Conservation (phyloP, 495 filamentous ascomycete genomes). For the Poronia punctata region DNA sequence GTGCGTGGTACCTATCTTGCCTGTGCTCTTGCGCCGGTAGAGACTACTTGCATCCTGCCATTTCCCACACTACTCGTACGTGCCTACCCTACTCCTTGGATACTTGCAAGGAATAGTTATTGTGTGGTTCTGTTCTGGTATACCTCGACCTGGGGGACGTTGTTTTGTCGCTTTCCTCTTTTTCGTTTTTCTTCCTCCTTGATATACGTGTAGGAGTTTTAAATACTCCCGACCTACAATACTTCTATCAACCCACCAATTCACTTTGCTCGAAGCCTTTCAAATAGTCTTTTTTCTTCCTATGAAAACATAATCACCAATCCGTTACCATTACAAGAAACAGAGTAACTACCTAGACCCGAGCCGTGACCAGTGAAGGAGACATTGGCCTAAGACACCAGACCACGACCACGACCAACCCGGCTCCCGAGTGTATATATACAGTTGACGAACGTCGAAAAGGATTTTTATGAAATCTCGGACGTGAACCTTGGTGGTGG, state of each 20-base stretch:
- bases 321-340: not conserved
- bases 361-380: no score
- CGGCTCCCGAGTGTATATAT: no score
- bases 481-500: not conserved
- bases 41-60: conserved; percentile 11
- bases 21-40: conserved; percentile 8
- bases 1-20: not conserved
- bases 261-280: not conserved
- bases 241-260: not conserved
- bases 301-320: not conserved
- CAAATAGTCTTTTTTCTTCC: not conserved
- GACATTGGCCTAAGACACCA: no score
- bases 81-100: not conserved
- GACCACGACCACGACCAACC: no score
- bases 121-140: no score
- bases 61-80: conserved; percentile 11
- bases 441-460: no score
- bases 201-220: not conserved
- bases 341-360: not conserved
- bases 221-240: not conserved
- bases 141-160: no score
- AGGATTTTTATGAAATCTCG: no score
- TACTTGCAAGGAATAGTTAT: not conserved
- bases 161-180: conserved; percentile 1
- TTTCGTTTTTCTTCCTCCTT: not conserved